Base-by-base conservation (phyloP, 1,284 basidiomycete species). In the Trichosporon sp. region DNA sequence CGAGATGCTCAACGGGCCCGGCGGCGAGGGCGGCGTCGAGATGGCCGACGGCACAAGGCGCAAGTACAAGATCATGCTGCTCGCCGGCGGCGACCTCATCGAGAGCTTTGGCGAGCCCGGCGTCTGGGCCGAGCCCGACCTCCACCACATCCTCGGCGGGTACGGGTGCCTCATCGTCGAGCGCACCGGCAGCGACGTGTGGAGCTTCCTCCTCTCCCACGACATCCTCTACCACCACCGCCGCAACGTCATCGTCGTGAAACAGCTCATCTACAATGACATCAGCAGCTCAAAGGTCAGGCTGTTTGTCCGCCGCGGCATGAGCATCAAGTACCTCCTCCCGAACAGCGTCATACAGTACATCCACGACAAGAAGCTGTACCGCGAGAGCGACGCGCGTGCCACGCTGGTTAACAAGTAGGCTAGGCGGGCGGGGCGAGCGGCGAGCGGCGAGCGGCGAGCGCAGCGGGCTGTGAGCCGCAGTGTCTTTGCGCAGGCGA, bases 231-330 rank as follows among this genome's bases (percentile, higher is more conserved):
- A 86, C 78, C 82, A 85, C 74, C 83, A 85, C 72, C 75, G 84
- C 53, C 87, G 90, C 78, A 99, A 98, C 81, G 95, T 99, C 73
- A 90, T 94, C 79, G 89, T 98, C 74, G 92, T 97, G 77, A 91
- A 92, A 68, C 96, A 99, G 83, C 88, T 98, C 66, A 98, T 99
- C 75, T 95, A 98, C 83, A 99, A 99, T 82, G 96, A 99, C 81
- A 96, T 99, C 63, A 96, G 93, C 18, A 93, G 91, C 70, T 97
- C 95, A 31, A 98, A 98, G 86, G 93, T 94, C 70, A 81, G 86
- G 31, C 84, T 99, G 47, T 98, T 98, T 84, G 87, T 99, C 42
- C 86, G 93, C 72, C 88, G 96, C 73, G 95, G 95, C 2, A 90
- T 98, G 77, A 95, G 92, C 72, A 94, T 99, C 77, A 91, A 87